Conservation (phyloP, 2,329 filamentous ascomycete genomes). For the Fusarium solani-melongenae region DNA sequence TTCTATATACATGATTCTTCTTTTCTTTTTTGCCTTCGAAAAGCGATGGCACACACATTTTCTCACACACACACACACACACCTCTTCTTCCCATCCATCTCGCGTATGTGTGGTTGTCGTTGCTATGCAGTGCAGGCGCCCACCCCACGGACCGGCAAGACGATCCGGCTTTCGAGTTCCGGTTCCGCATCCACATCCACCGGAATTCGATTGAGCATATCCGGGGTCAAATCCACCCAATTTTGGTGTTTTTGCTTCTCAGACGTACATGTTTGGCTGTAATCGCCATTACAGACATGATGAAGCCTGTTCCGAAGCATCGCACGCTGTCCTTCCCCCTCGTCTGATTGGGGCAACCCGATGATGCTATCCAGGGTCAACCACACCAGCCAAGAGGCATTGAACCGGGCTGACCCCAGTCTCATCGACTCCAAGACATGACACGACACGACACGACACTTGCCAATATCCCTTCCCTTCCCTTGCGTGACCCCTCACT, state of each 20-base stretch:
- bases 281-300: not conserved
- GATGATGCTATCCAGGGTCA: not conserved
- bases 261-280: not conserved
- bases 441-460: not conserved
- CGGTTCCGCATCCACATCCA: constrained; percentile 2
- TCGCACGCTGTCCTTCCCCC: not conserved
- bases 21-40: not conserved
- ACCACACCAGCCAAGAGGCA: not conserved
- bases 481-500: not conserved
- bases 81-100: not conserved
- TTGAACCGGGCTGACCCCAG: not conserved
- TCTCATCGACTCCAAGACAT: not conserved
- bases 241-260: not conserved
- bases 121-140: not conserved
- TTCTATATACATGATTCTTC: not conserved
- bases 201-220: not conserved
- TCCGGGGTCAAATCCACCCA: not conserved
- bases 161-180: constrained; percentile 1
- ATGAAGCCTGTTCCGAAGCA: not conserved
- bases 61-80: not conserved
- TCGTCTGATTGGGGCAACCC: not conserved
- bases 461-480: not conserved
- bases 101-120: not conserved
- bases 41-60: not conserved
- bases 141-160: constrained; percentile 2